Evolutionary conservation across 2,329 filamentous ascomycete genomes (phyloP), one percentile per base, ranked within the genome.

Genomic region (Metarhizium album): DNA sequence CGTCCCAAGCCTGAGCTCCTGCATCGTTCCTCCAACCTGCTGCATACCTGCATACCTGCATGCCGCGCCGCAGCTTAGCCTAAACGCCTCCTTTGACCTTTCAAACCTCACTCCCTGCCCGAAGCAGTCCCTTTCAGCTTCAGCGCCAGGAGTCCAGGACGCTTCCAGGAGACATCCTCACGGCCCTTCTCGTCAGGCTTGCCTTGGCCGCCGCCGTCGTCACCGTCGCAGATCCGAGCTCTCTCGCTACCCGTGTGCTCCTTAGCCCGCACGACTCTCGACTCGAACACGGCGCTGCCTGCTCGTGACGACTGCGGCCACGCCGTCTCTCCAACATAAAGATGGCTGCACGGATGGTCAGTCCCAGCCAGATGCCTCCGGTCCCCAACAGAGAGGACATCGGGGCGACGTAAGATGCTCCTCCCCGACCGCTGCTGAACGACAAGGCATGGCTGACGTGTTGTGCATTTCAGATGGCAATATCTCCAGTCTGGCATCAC

Each of bases 401-500:
- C 55, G 69, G 67, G 31, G 72, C 74, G 52, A 77, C 74, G 72
- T 75, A 64, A 59, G 64, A 61, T 51, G 50, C 43, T 42, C 47
- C 47, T 4, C 8, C n/a, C 23, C 9, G 40, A 43, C 40, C 22
- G 18, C 22, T 14, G 18, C 42, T 49, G 7, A 27, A 13, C 23
- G 29, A 18, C 24, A 40, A 45, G 16, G 14, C 8, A 18, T 24
- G 40, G 22, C 40, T 43, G 40, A 43, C 40, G 20, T 40, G 29
- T 47, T 48, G 20, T 38, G 35, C 37, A 43, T 47, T 16, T 27
- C 60, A 94, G 88, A 72, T 98, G 93, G 93, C 75, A 77, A 52
- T 97, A 95, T 68, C 77, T 98, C 48, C 85, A 96, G 68, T 77
- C 78, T 54, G 90, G 91, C 57, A 90, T 98, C 59, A 83, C 89